Evolutionary conservation across 495 filamentous ascomycete species (phyloP).

Genomic region (Penicillium soppii): DNA sequence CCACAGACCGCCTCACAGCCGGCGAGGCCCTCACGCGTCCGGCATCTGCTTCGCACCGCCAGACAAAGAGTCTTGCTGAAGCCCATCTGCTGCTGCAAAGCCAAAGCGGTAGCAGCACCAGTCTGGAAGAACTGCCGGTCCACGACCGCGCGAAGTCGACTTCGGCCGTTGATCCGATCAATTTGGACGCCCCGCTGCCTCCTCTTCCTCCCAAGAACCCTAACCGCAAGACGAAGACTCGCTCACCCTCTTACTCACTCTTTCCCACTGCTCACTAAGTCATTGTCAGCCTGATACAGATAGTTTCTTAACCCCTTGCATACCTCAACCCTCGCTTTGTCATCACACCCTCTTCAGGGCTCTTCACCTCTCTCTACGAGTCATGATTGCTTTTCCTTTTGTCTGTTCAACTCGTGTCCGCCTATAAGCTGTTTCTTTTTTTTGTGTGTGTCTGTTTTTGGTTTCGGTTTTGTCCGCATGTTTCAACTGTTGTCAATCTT

Average conservation of each 20-base stretch:
- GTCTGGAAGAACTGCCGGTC: constrained; percentile 17
- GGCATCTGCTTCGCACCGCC: constrained; percentile 34
- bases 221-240: constrained; percentile 28
- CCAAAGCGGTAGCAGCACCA: constrained; percentile 25
- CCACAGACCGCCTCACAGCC: constrained; percentile 31
- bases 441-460: not conserved
- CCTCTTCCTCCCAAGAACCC: constrained; percentile 19
- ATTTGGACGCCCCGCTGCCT: constrained; percentile 10
- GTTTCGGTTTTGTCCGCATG: not conserved
- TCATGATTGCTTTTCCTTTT: constrained; percentile 15
- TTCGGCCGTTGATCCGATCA: constrained; percentile 29
- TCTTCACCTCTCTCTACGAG: constrained; percentile 15
- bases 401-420: constrained; percentile 12
- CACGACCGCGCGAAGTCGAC: constrained; percentile 42
- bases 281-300: not conserved
- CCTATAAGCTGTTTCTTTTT: constrained; percentile 12
- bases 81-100: constrained; percentile 27
- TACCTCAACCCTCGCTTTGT: constrained; percentile 9
- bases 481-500: constrained; percentile 20
- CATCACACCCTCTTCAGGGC: constrained; percentile 3
- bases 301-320: constrained; percentile 6
- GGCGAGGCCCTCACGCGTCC: constrained; percentile 30
- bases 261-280: constrained; percentile 33
- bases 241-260: constrained; percentile 46
- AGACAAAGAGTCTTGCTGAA: constrained; percentile 44